Conservation (phyloP, 768 basidiomycete genomes). For the Mycena alexandri region DNA sequence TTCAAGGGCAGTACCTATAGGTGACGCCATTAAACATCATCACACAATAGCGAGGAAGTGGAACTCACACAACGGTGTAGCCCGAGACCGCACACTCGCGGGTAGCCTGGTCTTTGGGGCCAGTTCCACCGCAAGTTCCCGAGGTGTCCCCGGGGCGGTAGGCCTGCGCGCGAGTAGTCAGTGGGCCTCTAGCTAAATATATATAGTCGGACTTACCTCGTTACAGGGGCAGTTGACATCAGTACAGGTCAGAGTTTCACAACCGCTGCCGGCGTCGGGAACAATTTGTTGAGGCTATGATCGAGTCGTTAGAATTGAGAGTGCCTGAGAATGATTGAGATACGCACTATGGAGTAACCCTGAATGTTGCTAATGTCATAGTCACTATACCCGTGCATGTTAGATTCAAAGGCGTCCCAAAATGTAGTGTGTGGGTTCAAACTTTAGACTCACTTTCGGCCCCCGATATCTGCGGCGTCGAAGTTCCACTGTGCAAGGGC, state of each 20-base stretch:
- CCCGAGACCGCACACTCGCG: conserved; percentile 1
- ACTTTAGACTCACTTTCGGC: not conserved
- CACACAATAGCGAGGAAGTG: not conserved
- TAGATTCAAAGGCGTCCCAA: too few relatives aligned
- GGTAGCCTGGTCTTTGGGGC: conserved; percentile 9
- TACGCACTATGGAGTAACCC: conserved; percentile 17
- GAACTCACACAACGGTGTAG: not conserved
- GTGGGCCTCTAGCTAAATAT: not conserved
- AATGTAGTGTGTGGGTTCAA: too few relatives aligned
- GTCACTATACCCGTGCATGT: not conserved
- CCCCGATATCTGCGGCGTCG: conserved; percentile 9
- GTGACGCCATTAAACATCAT: too few relatives aligned
- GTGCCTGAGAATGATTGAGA: not conserved
- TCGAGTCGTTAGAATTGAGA: too few relatives aligned
- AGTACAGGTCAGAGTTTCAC: not conserved
- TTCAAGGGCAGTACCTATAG: too few relatives aligned
- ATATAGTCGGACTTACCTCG: not conserved
- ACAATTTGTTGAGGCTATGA: conserved; percentile 8
- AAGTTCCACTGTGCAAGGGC: conserved; percentile 19
- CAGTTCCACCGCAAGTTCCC: conserved; percentile 20
- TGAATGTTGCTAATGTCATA: conserved; percentile 26
- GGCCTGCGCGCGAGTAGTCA: not conserved
- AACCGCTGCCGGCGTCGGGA: not conserved
- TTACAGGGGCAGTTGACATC: not conserved
- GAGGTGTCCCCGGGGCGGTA: conserved; percentile 17